phyloP scores from a whole-genome alignment of 106 monocot genomes.

The Narthecium ossifragum region DNA sequence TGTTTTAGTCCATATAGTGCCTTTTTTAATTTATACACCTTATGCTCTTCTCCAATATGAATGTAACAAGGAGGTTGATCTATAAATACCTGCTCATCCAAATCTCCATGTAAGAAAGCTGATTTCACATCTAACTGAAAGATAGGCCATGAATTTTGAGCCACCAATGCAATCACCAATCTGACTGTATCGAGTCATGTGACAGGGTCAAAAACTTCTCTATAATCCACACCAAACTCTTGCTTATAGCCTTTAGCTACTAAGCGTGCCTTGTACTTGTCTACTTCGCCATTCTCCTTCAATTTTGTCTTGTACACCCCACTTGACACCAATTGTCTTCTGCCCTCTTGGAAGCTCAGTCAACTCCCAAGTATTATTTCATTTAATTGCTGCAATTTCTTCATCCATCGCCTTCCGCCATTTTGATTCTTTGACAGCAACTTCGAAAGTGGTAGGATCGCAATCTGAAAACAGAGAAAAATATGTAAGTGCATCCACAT shows the following conservation, averaged over 20 bases:
- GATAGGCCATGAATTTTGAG: slow-evolving; percentile 15
- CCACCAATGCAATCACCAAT: slow-evolving; percentile 12
- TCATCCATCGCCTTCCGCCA: slow-evolving; percentile 5
- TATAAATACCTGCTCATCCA: slow-evolving; percentile 12
- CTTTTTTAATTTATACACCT: slow-evolving; percentile 19
- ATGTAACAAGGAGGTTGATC: slow-evolving; percentile 16
- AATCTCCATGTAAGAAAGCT: slow-evolving; percentile 8
- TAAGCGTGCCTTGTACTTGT: slow-evolving; percentile 1
- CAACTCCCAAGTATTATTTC: slow-evolving; percentile 6
- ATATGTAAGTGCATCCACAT: slow-evolving; percentile 1
- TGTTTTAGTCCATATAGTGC: slow-evolving; percentile 17
- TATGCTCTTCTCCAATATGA: slow-evolving; percentile 1
- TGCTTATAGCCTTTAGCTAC: slow-evolving; percentile 6
- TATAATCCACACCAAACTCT: slow-evolving; percentile 8
- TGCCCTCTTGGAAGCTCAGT: slow-evolving; percentile 3
- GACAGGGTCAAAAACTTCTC: slow-evolving; percentile 5
- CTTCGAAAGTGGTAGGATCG: slow-evolving; percentile 12
- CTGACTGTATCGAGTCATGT: slow-evolving; percentile 10
- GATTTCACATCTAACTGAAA: slow-evolving; percentile 20
- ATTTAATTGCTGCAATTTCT: slow-evolving; percentile 3
- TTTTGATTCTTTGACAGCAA: slow-evolving; percentile 3
- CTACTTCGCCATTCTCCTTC: neutral
- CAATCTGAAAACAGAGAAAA: slow-evolving; percentile 15
- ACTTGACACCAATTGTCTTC: slow-evolving; percentile 12
- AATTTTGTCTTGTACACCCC: slow-evolving; percentile 8